Evolutionary conservation across 2,329 filamentous ascomycete species (phyloP).

Genomic region (Incumbomyces delicatus): DNA sequence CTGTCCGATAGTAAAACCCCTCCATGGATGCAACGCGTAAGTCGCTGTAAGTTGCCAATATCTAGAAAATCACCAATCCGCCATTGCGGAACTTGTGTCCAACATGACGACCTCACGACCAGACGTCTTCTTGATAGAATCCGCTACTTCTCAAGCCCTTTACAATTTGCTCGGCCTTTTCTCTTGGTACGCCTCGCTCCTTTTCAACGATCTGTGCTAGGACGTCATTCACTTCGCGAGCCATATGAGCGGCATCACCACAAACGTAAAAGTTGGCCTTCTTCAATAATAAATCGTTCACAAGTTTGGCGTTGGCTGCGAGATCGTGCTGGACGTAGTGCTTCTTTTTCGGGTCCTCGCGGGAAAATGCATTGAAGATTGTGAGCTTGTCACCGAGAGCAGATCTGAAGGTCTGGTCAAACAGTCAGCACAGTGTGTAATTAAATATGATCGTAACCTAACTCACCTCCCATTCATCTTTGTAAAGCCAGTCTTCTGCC

Average conservation of each 20-base stretch:
- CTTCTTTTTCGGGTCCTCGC: constrained; percentile 66
- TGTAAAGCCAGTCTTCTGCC: constrained; percentile 86
- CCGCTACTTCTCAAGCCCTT: constrained; percentile 93
- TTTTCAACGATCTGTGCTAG: constrained; percentile 78
- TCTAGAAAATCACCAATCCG: too few relatives aligned
- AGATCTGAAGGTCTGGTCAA: constrained; percentile 64
- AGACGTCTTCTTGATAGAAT: constrained; percentile 83
- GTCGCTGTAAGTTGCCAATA: too few relatives aligned
- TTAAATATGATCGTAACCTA: neutral
- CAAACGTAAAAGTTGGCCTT: constrained; percentile 96
- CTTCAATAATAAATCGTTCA: constrained; percentile 76
- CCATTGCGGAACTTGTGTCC: neutral
- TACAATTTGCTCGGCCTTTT: constrained; percentile 90
- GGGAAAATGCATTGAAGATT: constrained; percentile 90
- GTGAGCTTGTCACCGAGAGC: constrained; percentile 80
- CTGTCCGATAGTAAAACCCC: too few relatives aligned
- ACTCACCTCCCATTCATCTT: constrained; percentile 84
- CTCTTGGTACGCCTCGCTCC: constrained; percentile 68
- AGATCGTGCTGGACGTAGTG: constrained; percentile 95
- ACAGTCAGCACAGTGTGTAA: constrained; percentile 21
- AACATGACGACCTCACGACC: constrained; percentile 39
- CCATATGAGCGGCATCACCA: constrained; percentile 95
- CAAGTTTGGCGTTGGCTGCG: constrained; percentile 68
- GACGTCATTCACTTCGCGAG: constrained; percentile 81
- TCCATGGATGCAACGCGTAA: too few relatives aligned